Percentiles rank a stretch among this genome's conserved stretches.
Conservation (phyloP, 2,329 filamentous ascomycete species). For the Cylindrodendrum hubeiense region DNA sequence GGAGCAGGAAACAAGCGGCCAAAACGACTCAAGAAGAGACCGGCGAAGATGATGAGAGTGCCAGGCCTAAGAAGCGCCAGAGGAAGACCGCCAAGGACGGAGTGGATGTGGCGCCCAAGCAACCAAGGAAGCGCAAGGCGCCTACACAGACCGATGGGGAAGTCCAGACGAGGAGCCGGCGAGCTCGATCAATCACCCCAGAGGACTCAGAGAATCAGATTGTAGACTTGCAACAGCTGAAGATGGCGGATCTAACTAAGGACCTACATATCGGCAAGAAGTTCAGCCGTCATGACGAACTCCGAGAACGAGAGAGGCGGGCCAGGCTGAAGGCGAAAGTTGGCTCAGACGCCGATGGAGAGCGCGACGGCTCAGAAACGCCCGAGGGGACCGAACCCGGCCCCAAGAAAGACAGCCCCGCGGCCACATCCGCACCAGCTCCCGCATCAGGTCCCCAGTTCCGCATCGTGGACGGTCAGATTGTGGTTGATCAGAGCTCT, state of each 20-base stretch:
- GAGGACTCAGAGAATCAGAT: conserved; percentile 72
- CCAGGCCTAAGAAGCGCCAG: conserved; percentile 49
- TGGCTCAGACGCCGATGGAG: conserved; percentile 41
- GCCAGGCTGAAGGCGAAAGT: conserved; percentile 49
- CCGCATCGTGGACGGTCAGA: conserved; percentile 77
- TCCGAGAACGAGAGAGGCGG: conserved; percentile 74
- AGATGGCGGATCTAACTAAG: conserved; percentile 79
- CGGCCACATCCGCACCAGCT: conserved; percentile 41
- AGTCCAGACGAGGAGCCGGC: conserved; percentile 45
- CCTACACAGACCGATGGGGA: conserved; percentile 38
- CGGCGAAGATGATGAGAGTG: conserved; percentile 32
- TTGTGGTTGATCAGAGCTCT: conserved; percentile 77
- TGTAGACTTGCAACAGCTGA: conserved; percentile 75
- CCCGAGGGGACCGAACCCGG: conserved; percentile 32
- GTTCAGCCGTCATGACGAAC: conserved; percentile 79
- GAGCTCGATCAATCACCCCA: conserved; percentile 66
- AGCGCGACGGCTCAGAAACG: conserved; percentile 38
- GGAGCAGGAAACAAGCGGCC: conserved; percentile 32
- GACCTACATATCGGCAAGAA: conserved; percentile 80
- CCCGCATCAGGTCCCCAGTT: conserved; percentile 63
- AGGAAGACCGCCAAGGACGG: conserved; percentile 45
- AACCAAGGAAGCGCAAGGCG: conserved; percentile 46
- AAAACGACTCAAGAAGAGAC: conserved; percentile 28
- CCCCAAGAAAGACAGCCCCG: conserved; percentile 39
- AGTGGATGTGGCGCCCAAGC: conserved; percentile 32